Evolutionary conservation across 2,329 filamentous ascomycete genomes (phyloP).

Genomic region (Calonectria montana): DNA sequence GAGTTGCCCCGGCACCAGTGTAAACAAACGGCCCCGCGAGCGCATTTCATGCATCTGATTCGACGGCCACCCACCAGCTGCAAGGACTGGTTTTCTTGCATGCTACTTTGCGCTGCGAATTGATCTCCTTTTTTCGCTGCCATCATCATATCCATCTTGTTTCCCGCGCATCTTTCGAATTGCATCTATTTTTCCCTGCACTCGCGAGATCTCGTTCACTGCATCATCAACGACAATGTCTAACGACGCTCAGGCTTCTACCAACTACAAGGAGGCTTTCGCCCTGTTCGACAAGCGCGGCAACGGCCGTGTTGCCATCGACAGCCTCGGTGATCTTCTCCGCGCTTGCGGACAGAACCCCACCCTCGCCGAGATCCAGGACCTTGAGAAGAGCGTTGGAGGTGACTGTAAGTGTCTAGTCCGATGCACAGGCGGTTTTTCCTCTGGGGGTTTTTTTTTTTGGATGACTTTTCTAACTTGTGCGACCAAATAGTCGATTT

Average conservation of each 20-base stretch:
- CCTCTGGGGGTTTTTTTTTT: background rate
- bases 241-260: constrained; percentile 73
- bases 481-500: constrained; percentile 80
- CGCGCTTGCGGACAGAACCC: constrained; percentile 98
- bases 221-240: constrained; percentile 50
- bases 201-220: constrained; percentile 15
- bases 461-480: constrained; percentile 23
- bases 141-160: constrained; percentile 25
- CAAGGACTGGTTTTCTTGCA: constrained; percentile 38
- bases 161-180: constrained; percentile 25
- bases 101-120: constrained; percentile 28
- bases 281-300: constrained; percentile 99
- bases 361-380: constrained; percentile 90
- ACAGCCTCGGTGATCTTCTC: constrained; percentile 91
- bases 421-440: background rate
- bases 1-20: constrained; percentile 51
- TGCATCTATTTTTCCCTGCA: constrained; percentile 23
- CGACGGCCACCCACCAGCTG: constrained; percentile 40
- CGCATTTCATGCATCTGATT: constrained; percentile 45
- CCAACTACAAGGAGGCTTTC: constrained; percentile 99
- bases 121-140: constrained; percentile 20
- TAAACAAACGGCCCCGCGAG: constrained; percentile 51
- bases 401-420: constrained; percentile 80
- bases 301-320: constrained; percentile 88
- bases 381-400: constrained; percentile 90